phyloP scores from a whole-genome alignment of 2,329 filamentous ascomycete species.

The Dothidotthia symphoricarpi region DNA sequence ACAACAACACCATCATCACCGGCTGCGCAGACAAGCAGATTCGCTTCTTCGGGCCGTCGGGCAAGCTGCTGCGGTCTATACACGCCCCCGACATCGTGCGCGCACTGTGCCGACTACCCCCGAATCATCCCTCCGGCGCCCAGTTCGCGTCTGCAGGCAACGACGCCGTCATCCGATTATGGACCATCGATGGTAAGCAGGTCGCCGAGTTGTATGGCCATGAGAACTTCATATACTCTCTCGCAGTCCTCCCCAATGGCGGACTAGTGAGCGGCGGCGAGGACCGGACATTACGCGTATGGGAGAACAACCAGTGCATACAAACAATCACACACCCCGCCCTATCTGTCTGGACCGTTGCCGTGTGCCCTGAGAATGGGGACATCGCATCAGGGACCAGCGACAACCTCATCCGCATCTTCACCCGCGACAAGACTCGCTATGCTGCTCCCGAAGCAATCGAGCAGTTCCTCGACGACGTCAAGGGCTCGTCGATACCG shows the following conservation, averaged over 20 bases:
- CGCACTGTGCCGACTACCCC: conserved; percentile 79
- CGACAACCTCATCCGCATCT: conserved; percentile 80
- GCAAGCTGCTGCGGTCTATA: conserved; percentile 63
- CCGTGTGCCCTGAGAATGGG: conserved; percentile 75
- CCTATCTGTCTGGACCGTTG: conserved; percentile 92
- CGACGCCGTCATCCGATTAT: conserved; percentile 83
- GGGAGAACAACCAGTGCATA: conserved; percentile 77
- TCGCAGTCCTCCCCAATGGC: conserved; percentile 74
- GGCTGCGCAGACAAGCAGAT: conserved; percentile 89
- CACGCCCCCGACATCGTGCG: conserved; percentile 77
- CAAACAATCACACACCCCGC: conserved; percentile 97
- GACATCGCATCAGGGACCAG: conserved; percentile 95
- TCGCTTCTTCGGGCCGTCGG: conserved; percentile 70
- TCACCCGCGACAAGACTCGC: conserved; percentile 69
- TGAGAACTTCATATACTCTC: conserved; percentile 90
- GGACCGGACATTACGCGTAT: conserved; percentile 88
- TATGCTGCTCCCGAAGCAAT: conserved; percentile 67
- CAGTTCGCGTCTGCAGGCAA: conserved; percentile 96
- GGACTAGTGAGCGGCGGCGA: conserved; percentile 90
- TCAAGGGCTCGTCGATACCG: conserved; percentile 81
- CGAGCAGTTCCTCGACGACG: conserved; percentile 74
- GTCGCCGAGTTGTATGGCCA: conserved; percentile 81
- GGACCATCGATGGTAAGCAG: conserved; percentile 75
- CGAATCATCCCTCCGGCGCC: conserved; percentile 73
- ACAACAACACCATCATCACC: conserved; percentile 71